Percentiles rank a stretch among this genome's conserved stretches.
Evolutionary conservation across 1,284 basidiomycete genomes (phyloP).

Genomic region (Pyrrhoderma lamaoense): DNA sequence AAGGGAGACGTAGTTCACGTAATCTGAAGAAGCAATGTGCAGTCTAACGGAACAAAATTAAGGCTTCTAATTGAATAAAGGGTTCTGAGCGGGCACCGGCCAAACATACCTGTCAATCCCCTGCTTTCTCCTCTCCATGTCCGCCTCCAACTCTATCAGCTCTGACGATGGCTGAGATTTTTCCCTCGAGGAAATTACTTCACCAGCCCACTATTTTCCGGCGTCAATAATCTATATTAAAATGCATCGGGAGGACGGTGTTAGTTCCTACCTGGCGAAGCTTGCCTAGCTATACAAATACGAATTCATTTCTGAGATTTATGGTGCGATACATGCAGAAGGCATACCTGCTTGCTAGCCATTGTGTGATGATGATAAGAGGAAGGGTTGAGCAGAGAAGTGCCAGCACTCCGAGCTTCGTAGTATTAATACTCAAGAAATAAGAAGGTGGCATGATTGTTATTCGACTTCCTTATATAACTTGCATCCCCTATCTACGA

Average conservation of each 20-base stretch:
- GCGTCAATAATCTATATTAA: constrained; percentile 1
- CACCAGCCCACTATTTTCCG: constrained; percentile 58
- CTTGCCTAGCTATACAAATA: constrained; percentile 50
- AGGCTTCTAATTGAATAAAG: not conserved
- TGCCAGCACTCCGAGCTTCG: constrained; percentile 5
- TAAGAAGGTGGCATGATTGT: not conserved
- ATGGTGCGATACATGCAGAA: not conserved
- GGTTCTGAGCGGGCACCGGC: constrained; percentile 1
- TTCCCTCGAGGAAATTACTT: constrained; percentile 65
- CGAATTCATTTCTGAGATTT: not conserved
- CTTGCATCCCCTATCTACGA: too few species aligned
- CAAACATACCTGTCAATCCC: constrained; percentile 54
- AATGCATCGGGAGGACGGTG: too few species aligned
- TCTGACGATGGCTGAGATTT: constrained; percentile 60
- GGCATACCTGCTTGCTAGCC: constrained; percentile 51
- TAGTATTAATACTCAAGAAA: not conserved
- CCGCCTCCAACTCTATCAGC: constrained; percentile 59
- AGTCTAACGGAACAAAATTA: constrained; percentile 35
- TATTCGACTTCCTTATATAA: too few species aligned
- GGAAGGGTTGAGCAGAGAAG: not conserved
- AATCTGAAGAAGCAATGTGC: constrained; percentile 51
- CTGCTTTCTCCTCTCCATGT: constrained; percentile 58
- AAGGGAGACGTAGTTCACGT: constrained; percentile 56
- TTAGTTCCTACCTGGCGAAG: constrained; percentile 52
- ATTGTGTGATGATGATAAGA: constrained; percentile 25